Evolutionary conservation across 768 basidiomycete species (phyloP).

Genomic region (Tricholoma bakamatsutake): DNA sequence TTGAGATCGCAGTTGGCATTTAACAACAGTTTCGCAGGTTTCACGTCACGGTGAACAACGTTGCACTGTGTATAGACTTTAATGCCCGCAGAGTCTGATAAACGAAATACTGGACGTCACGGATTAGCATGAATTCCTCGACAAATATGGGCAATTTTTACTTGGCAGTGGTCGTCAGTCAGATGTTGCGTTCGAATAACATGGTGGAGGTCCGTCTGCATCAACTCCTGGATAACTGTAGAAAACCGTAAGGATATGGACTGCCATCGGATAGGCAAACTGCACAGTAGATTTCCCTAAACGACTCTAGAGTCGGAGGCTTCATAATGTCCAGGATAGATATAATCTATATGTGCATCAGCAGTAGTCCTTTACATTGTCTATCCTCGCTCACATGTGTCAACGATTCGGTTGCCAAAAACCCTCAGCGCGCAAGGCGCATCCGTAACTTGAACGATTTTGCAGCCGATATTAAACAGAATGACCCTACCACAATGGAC

Average conservation of each 20-base stretch:
- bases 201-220: slow-evolving; percentile 88
- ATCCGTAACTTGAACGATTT: too few relatives aligned
- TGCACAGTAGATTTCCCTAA: slow-evolving; percentile 85
- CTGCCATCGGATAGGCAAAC: background rate
- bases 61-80: slow-evolving; percentile 96
- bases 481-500: too few relatives aligned
- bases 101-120: slow-evolving; percentile 71
- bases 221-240: slow-evolving; percentile 77
- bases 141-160: slow-evolving; percentile 19
- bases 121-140: background rate
- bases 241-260: slow-evolving; percentile 3
- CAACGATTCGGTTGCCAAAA: too few relatives aligned
- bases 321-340: too few relatives aligned
- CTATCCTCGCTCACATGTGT: too few relatives aligned
- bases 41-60: slow-evolving; percentile 94
- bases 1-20: too few relatives aligned
- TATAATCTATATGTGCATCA: too few relatives aligned
- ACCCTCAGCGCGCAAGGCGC: too few relatives aligned
- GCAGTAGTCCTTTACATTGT: too few relatives aligned
- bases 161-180: slow-evolving; percentile 87
- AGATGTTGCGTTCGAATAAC: slow-evolving; percentile 88
- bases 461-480: too few relatives aligned
- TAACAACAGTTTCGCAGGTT: slow-evolving; percentile 91
- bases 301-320: slow-evolving; percentile 64
- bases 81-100: slow-evolving; percentile 93